Evolutionary conservation across 192 early-diverging fungal genomes (phyloP), one percentile per base, ranked within the genome.

Genomic region (Coemansia sp.): DNA sequence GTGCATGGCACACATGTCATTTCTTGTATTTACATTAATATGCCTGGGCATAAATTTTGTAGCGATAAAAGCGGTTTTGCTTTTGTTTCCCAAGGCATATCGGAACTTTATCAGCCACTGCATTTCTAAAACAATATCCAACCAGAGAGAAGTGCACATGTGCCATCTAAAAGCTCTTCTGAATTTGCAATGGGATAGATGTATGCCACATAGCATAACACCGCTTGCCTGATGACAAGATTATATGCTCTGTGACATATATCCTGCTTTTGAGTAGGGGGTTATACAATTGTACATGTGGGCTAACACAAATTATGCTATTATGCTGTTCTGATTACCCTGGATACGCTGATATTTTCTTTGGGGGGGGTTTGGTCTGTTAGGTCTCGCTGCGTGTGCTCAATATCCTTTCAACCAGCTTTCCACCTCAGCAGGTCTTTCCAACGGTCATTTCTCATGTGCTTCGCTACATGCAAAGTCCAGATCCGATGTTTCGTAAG

Each of bases 351-450:
- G 6, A 19, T 54, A 54, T 64, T 48, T 43, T 64, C 16, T 41
- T 64, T 53, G 9, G 38, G n/a, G 16, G 8, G 71, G 58, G 32
- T 32, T 32, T 32, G 32, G 4, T 32, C 32, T 4, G 32, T 32
- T 81, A 81, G 79, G 79, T 88, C 43, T 87, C 87, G 15, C 68
- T 89, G 68, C 84, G 86, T 60, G 84, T 95, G 50, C 86, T 97
- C 48, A 95, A 91, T 67, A 85, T 89, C 44, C 61, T 97, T 41
- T 87, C 92, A 18, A 91, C 92, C 41, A 91, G 92, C 62, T 82
- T 95, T 50, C 91, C 95, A 56, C 93, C 95, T 64, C 87, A 90
- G 72, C 90, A 94, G 59, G 91, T 96, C 6, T 95, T 96, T 79
- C 94, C 95, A 11, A 75, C 86, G 26, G 88, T 92, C 53, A 85